A percentile compares a stretch with the other conserved stretches of the same genome.
Conservation (phyloP, 2,329 filamentous ascomycete species). For the Cytospora leucostoma region DNA sequence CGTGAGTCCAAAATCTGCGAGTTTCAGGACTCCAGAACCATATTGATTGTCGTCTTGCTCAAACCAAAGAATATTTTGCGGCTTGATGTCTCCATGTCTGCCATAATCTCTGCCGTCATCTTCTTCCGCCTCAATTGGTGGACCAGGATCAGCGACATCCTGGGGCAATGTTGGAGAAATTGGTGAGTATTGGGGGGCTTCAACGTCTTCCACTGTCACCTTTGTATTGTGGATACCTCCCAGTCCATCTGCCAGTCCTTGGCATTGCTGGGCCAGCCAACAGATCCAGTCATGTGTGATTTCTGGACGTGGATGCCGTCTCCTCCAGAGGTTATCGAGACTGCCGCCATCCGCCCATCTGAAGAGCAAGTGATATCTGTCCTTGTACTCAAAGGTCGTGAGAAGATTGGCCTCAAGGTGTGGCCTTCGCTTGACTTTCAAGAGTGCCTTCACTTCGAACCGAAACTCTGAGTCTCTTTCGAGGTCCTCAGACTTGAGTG, state of each 20-base stretch:
- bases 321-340: background rate
- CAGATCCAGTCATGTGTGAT: background rate
- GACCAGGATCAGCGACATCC: background rate
- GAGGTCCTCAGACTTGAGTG: background rate
- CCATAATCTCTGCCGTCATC: background rate
- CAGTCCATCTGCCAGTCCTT: background rate
- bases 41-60: background rate
- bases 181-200: background rate
- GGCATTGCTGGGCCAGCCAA: slow-evolving; percentile 1
- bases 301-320: background rate
- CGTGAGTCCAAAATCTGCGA: background rate
- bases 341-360: slow-evolving; percentile 5
- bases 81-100: slow-evolving; percentile 7
- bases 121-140: too few relatives aligned
- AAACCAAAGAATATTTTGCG: background rate
- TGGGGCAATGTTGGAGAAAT: background rate
- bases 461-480: background rate
- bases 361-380: background rate
- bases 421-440: background rate
- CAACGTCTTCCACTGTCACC: background rate
- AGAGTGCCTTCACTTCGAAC: background rate
- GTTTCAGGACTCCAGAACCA: background rate
- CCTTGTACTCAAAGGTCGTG: background rate
- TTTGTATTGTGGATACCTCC: background rate
- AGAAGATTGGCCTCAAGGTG: background rate